phyloP scores from a whole-genome alignment of 805 yeast genomes.

The Candida fluviatilis region DNA sequence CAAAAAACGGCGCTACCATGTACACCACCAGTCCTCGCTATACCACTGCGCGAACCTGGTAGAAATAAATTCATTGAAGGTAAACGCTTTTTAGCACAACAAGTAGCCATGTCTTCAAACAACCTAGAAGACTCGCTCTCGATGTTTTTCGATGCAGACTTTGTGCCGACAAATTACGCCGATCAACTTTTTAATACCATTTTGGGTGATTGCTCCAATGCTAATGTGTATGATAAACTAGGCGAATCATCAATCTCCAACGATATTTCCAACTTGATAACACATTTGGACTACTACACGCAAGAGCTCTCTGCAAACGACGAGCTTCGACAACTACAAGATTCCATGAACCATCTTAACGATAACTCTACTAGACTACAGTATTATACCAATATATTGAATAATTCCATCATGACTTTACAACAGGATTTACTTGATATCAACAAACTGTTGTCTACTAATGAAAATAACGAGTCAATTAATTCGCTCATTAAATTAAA shows the following conservation, averaged over 20 bases:
- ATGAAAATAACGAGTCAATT: slow-evolving; percentile 14
- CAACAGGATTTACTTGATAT: slow-evolving; percentile 40
- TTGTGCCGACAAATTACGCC: slow-evolving; percentile 60
- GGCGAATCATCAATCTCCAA: slow-evolving; percentile 39
- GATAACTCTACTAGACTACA: slow-evolving; percentile 53
- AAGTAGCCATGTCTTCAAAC: background rate
- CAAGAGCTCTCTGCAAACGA: slow-evolving; percentile 45
- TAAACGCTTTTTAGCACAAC: too few species aligned
- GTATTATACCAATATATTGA: slow-evolving; percentile 59
- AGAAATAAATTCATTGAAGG: too few species aligned
- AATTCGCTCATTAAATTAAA: slow-evolving; percentile 41
- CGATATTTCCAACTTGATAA: slow-evolving; percentile 47
- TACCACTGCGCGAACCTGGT: too few species aligned
- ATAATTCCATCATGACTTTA: slow-evolving; percentile 54
- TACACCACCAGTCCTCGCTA: too few species aligned
- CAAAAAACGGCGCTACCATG: too few species aligned
- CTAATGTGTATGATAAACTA: slow-evolving; percentile 11
- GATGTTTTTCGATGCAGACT: slow-evolving; percentile 67
- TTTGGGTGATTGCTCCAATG: slow-evolving; percentile 14
- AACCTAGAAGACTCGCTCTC: slow-evolving; percentile 41
- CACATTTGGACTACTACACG: slow-evolving; percentile 61
- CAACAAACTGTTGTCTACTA: slow-evolving; percentile 16
- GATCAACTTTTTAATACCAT: slow-evolving; percentile 49
- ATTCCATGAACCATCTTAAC: slow-evolving; percentile 41
- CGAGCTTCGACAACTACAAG: slow-evolving; percentile 45